Base-by-base conservation (phyloP, 345 rosid genomes). In the Rubroshorea leprosula region DNA sequence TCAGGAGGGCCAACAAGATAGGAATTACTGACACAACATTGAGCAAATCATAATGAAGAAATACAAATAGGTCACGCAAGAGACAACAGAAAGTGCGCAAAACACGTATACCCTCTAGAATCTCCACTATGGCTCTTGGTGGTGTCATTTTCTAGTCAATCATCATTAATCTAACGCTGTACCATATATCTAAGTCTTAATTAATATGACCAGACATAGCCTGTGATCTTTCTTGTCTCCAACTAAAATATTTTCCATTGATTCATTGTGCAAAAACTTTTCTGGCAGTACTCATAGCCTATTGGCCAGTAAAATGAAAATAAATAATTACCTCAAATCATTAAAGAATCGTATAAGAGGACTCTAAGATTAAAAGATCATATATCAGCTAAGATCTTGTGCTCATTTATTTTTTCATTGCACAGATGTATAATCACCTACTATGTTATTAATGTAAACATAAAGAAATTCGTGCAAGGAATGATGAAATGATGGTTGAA, bases 11-110 rank as follows among this genome's bases (percentile, higher is more conserved):
- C 41, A 35, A 53, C 3, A 44, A 44, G 19, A 3, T 23, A 5
- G 20, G 49, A 19, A 57, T 23, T 56, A 55, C 19, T 29, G 13
- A 15, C 13, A 13, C 21, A 55, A 38, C 10, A 21, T 31, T 31
- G 39, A 57, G 5, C 23, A 51, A 3, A 16, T n/a, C 15, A 18
- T 24, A 45, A 4, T 3, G 9, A 47, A 47, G 5, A 4, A 16
- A 49, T 38, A 44, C 6, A 44, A 5, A 44, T 44, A 14, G 19
- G 31, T 58, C 61, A 67, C 63, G 62, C 22, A 68, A 44, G 57
- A 64, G 70, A 61, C 73, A 67, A 61, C 5, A 7, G 61, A 49
- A 67, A 64, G 75, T 77, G 76, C 68, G 47, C 24, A 5, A 19
- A 41, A 44, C 17, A 0, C 46, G n/a, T n/a, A n/a, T n/a, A n/a